Percentiles rank a stretch among this genome's conserved stretches.
Evolutionary conservation across 108 stramenopile species (phyloP).

Genomic region (Skeletonema menzelii): DNA sequence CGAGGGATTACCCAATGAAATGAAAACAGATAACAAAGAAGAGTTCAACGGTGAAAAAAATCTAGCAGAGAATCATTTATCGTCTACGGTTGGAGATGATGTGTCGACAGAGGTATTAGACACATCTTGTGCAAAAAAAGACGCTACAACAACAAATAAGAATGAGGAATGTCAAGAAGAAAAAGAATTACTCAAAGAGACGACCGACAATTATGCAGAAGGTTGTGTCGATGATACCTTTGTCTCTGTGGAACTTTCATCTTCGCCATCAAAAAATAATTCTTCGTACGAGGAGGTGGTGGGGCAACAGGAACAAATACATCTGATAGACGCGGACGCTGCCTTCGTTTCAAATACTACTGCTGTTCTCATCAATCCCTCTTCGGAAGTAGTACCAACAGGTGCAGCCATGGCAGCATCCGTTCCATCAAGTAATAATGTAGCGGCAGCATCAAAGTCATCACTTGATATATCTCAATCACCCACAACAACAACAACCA

Average conservation of each 20-base stretch:
- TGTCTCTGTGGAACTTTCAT: neutral
- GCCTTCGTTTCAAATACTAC: neutral
- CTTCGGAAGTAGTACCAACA: neutral
- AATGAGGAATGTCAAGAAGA: neutral
- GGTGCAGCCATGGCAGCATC: neutral
- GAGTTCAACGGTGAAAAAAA: neutral
- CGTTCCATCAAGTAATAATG: neutral
- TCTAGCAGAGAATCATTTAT: neutral
- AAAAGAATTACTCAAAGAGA: neutral
- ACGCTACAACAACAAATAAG: neutral
- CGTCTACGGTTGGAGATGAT: neutral
- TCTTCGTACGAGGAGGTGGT: neutral
- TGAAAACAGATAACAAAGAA: neutral
- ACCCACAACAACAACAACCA: neutral
- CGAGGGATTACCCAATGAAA: neutral
- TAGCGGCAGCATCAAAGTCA: neutral
- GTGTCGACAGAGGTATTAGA: neutral
- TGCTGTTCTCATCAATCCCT: neutral
- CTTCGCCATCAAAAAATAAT: neutral
- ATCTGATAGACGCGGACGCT: neutral
- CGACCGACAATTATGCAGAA: neutral
- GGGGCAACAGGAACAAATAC: neutral
- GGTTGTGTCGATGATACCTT: neutral
- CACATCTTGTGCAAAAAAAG: neutral
- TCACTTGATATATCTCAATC: neutral